Evolutionary conservation across 75 land plant species (phyloP).

Genomic region (Selaginella tamariscina): DNA sequence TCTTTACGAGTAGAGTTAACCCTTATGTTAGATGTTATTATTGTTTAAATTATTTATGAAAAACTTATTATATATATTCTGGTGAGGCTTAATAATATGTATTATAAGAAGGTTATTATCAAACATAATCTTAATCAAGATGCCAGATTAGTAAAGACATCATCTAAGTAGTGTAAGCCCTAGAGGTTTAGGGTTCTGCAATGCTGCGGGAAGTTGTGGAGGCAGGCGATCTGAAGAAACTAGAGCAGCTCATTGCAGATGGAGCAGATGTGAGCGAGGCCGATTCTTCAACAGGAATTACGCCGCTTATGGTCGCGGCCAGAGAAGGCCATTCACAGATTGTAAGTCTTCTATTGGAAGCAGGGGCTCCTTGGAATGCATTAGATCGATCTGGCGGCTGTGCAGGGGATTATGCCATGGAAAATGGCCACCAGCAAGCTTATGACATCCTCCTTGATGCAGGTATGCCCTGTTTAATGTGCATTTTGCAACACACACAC

Average conservation of each 20-base stretch:
- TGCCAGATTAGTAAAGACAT: no score
- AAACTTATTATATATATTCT: no score
- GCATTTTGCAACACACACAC: no score
- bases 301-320: conserved; percentile 77
- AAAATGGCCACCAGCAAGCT: conserved; percentile 61
- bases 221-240: conserved; percentile 35
- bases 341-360: conserved; percentile 44
- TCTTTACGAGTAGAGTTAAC: no score
- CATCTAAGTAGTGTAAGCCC: no score
- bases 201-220: conserved; percentile 52
- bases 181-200: no score
- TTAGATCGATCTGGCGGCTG: conserved; percentile 55
- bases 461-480: no score
- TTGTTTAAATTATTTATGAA: no score
- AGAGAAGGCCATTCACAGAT: conserved; percentile 46
- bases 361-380: conserved; percentile 94
- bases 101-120: no score
- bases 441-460: conserved; percentile 66
- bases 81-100: no score
- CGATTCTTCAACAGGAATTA: background rate
- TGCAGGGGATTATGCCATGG: conserved; percentile 96
- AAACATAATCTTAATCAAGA: no score
- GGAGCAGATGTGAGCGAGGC: background rate
- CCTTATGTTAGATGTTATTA: no score
- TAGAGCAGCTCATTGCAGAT: background rate